Percentiles rank a stretch among this genome's conserved stretches.
These are phyloP conservation scores for Phytophthora pisi DNA, from an alignment of 352 stramenopile species.

Conservation along the genomic window DNA sequence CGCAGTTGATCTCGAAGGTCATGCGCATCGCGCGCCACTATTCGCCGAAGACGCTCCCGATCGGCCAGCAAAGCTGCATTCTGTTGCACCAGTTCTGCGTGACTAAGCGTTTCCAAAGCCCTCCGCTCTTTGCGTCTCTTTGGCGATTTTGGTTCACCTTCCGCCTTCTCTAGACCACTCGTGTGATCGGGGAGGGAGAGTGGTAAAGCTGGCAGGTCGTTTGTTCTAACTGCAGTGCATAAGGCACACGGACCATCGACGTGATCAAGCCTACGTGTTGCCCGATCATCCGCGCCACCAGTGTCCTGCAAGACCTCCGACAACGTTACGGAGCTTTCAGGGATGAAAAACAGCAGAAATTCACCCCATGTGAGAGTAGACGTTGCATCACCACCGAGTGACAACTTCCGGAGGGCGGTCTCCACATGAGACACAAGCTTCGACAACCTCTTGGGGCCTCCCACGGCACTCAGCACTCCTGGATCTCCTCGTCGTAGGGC, in stretches of 20 bases:
- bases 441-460: slow-evolving; percentile 30
- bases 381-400: slow-evolving; percentile 14
- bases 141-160: not conserved
- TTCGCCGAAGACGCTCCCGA: slow-evolving; percentile 44
- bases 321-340: slow-evolving; percentile 33
- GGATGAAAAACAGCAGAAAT: slow-evolving; percentile 75
- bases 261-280: not conserved
- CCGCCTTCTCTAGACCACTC: slow-evolving; percentile 3
- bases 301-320: slow-evolving; percentile 11
- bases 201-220: slow-evolving; percentile 13
- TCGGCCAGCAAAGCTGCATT: slow-evolving; percentile 44
- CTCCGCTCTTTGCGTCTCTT: slow-evolving; percentile 22
- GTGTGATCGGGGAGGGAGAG: not conserved
- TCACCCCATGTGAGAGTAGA: slow-evolving; percentile 75
- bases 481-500: slow-evolving; percentile 42
- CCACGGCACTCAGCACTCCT: slow-evolving; percentile 43
- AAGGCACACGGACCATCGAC: slow-evolving; percentile 11
- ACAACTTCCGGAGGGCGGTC: slow-evolving; percentile 33
- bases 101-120: slow-evolving; percentile 34
- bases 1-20: slow-evolving; percentile 47
- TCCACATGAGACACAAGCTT: slow-evolving; percentile 56
- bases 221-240: slow-evolving; percentile 19
- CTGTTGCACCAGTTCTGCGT: slow-evolving; percentile 52
- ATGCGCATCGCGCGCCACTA: slow-evolving; percentile 49
- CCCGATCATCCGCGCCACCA: not conserved